A percentile compares a stretch with the other conserved stretches of the same genome.
These are phyloP conservation scores for Aphanocladium album DNA, from an alignment of 2,329 filamentous ascomycete genomes.

Conservation along the genomic window DNA sequence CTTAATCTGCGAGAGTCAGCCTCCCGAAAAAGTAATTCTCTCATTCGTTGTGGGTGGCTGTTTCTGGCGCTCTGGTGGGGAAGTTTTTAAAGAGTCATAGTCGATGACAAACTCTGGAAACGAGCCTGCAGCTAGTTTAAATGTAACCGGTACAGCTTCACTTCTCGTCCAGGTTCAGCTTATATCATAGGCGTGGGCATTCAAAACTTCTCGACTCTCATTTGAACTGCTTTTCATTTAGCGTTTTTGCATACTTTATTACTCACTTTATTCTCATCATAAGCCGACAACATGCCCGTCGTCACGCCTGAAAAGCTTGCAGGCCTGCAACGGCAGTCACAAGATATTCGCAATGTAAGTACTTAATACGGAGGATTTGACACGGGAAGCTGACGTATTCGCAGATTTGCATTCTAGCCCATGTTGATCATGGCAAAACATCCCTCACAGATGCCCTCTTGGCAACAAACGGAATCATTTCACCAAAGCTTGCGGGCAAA, in stretches of 20 bases:
- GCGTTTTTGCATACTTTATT: neutral
- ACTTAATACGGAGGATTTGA: no score
- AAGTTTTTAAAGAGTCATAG: conserved; percentile 12
- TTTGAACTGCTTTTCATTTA: neutral
- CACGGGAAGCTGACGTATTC: neutral
- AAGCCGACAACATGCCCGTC: conserved; percentile 67
- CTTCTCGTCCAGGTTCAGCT: neutral
- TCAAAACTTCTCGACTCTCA: neutral
- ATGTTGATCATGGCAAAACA: conserved; percentile 98
- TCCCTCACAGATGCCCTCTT: conserved; percentile 94
- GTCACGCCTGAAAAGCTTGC: conserved; percentile 88
- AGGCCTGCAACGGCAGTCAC: conserved; percentile 78
- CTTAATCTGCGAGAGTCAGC: neutral
- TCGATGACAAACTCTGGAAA: conserved; percentile 5
- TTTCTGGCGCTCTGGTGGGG: conserved; percentile 1
- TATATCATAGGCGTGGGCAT: neutral
- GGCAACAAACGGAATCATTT: conserved; percentile 99
- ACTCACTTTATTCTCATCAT: neutral
- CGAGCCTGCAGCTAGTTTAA: neutral
- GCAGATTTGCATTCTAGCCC: conserved; percentile 89
- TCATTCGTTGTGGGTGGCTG: neutral
- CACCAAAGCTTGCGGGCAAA: conserved; percentile 93
- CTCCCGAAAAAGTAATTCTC: neutral
- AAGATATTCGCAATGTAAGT: conserved; percentile 87
- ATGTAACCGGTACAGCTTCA: neutral